These are phyloP conservation scores for Coniochaeta prunicola DNA, from an alignment of 2,329 filamentous ascomycete genomes.

Conservation along the genomic window DNA sequence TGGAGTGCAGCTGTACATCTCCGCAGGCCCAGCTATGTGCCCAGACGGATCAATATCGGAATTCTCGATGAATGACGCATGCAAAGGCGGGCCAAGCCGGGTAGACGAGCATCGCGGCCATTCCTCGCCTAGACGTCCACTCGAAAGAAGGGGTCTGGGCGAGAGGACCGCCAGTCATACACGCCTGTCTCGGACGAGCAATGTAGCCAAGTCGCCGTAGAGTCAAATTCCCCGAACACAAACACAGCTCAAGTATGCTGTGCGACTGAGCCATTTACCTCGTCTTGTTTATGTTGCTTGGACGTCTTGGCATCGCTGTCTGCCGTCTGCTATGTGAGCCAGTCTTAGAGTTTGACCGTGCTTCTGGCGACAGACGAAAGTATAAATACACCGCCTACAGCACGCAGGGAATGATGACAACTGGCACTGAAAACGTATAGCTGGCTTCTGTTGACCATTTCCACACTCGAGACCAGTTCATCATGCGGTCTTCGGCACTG, in stretches of 20 bases:
- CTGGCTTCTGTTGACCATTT: not conserved
- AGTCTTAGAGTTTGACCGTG: not conserved
- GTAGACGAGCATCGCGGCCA: not conserved
- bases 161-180: not conserved
- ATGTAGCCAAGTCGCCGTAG: not conserved
- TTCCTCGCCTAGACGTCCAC: not conserved
- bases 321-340: not conserved
- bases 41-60: not conserved
- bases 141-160: not conserved
- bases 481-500: constrained; percentile 7
- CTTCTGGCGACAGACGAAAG: not conserved
- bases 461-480: not conserved
- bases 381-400: not conserved
- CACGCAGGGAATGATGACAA: too few relatives aligned
- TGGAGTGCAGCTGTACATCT: not conserved
- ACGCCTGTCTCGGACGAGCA: not conserved
- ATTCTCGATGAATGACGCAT: not conserved
- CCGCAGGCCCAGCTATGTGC: not conserved
- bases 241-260: not conserved
- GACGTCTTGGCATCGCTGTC: not conserved
- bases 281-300: not conserved
- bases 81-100: not conserved
- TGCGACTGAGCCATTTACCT: not conserved
- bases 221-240: not conserved
- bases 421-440: not conserved